A percentile compares a stretch with the other conserved stretches of the same genome.
Evolutionary conservation across 257 asterid species (phyloP).

Genomic region (Gynochthodes officinalis): DNA sequence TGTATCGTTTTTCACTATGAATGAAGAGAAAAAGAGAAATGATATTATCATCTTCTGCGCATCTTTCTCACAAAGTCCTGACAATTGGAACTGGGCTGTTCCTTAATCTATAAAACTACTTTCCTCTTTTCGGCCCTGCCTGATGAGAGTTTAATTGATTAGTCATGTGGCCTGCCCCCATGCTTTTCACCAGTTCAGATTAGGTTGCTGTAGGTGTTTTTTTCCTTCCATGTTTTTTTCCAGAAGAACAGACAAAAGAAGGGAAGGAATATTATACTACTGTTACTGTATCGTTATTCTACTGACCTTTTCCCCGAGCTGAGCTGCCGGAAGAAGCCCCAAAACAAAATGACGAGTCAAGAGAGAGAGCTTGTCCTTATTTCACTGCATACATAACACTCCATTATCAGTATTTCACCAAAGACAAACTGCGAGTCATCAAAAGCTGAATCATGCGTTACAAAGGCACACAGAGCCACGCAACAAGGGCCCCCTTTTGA

Average conservation of each 20-base stretch:
- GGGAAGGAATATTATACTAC: background rate
- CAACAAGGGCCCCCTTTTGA: conserved; percentile 8
- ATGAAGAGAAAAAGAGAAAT: background rate
- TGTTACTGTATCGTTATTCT: background rate
- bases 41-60: background rate
- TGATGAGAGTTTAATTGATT: background rate
- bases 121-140: background rate
- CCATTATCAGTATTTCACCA: background rate
- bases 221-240: background rate
- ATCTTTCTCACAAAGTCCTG: background rate
- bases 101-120: background rate
- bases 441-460: background rate
- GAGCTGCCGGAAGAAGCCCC: background rate
- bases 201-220: conserved; percentile 8
- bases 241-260: conserved; percentile 3
- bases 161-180: conserved; percentile 6
- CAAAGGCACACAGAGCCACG: conserved; percentile 10
- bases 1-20: background rate
- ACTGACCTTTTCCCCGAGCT: background rate
- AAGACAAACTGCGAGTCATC: conserved; percentile 17
- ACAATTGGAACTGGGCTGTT: background rate
- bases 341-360: conserved; percentile 4
- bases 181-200: background rate
- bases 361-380: conserved; percentile 11
- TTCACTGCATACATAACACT: background rate